A percentile compares a stretch with the other conserved stretches of the same genome.
Conservation (phyloP, 345 rosid genomes). For the Camelina sativa region DNA sequence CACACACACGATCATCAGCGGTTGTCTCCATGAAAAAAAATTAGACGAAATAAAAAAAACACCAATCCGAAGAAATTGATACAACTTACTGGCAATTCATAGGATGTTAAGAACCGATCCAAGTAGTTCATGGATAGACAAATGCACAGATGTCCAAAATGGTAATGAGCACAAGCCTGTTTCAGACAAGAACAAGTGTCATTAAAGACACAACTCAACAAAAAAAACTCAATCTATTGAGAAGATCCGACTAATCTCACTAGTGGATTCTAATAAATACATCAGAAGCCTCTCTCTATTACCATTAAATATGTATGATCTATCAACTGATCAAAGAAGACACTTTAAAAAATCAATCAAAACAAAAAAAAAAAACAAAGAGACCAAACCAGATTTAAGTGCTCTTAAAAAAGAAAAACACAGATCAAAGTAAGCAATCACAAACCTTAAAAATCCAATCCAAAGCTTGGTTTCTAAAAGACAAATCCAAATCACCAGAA, state of each 20-base stretch:
- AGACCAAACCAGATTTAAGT: constrained; percentile 31
- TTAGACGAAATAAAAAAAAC: neutral
- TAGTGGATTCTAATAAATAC: constrained; percentile 1
- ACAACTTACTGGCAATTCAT: constrained; percentile 70
- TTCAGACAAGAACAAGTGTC: constrained; percentile 25
- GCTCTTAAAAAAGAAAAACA: neutral
- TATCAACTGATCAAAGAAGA: constrained; percentile 32
- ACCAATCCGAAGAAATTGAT: constrained; percentile 11
- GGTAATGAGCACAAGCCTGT: constrained; percentile 66
- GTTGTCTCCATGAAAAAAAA: neutral
- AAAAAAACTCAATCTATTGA: constrained; percentile 26
- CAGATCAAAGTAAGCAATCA: constrained; percentile 19
- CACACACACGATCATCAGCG: neutral
- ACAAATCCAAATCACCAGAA: constrained; percentile 58
- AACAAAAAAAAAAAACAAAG: neutral
- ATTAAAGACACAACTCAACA: constrained; percentile 30
- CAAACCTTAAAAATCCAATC: constrained; percentile 75
- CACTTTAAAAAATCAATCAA: neutral
- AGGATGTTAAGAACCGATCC: constrained; percentile 68
- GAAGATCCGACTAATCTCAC: constrained; percentile 31
- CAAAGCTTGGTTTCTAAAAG: constrained; percentile 60
- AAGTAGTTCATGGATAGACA: constrained; percentile 69
- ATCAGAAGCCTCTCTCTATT: neutral
- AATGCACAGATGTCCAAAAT: constrained; percentile 59
- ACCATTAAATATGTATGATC: constrained; percentile 4